These are phyloP conservation scores for Cercospora sp. DNA, from an alignment of 2,329 filamentous ascomycete genomes.

Conservation along the genomic window DNA sequence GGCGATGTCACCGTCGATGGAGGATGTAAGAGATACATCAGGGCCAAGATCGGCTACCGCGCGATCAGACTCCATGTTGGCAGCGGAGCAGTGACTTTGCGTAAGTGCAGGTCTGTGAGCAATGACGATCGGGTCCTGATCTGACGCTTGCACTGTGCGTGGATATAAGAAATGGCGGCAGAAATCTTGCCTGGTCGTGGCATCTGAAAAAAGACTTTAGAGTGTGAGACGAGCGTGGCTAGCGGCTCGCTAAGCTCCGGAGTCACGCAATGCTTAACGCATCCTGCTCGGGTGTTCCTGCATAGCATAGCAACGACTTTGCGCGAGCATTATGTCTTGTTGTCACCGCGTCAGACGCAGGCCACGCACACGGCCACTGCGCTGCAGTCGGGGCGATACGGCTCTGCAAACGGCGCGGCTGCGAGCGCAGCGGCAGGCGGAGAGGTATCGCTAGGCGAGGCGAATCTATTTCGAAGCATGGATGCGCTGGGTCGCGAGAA, in stretches of 20 bases:
- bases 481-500: not conserved
- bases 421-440: not conserved
- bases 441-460: not conserved
- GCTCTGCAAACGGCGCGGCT: not conserved
- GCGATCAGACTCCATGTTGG: conserved; percentile 74
- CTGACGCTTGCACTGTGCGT: not conserved
- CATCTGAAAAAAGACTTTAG: not conserved
- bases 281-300: not conserved
- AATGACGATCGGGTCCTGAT: not conserved
- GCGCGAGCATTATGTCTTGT: not conserved
- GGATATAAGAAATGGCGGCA: not conserved
- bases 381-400: not conserved
- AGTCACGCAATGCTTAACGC: conserved; percentile 1
- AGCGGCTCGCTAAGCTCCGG: conserved; percentile 5
- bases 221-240: not conserved
- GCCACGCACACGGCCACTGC: not conserved
- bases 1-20: conserved; percentile 52
- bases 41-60: conserved; percentile 69
- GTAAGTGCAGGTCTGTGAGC: not conserved
- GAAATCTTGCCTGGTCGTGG: not conserved
- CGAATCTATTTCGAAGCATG: conserved; percentile 4
- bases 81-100: not conserved
- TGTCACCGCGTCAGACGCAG: not conserved
- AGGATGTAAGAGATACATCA: conserved; percentile 48
- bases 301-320: not conserved